Evolutionary conservation across 768 basidiomycete species (phyloP).

Genomic region (Agrocybe praecox): DNA sequence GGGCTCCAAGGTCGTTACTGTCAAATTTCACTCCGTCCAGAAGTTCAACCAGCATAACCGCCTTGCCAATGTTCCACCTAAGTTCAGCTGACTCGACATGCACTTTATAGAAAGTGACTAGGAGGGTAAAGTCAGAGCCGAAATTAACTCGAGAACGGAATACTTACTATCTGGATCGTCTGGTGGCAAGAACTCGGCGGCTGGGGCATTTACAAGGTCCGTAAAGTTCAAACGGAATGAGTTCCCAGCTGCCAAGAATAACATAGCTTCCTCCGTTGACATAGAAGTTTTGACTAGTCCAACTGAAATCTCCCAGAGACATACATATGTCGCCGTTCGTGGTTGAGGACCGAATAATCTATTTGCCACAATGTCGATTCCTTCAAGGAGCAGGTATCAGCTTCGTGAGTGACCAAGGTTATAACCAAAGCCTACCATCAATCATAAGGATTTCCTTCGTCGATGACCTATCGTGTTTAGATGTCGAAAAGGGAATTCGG

Average conservation of each 20-base stretch:
- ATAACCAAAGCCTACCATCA: slow-evolving; percentile 34
- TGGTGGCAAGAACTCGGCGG: slow-evolving; percentile 60
- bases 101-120: slow-evolving; percentile 87
- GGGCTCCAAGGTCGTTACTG: slow-evolving; percentile 76
- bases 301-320: slow-evolving; percentile 88
- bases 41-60: slow-evolving; percentile 56
- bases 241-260: slow-evolving; percentile 52
- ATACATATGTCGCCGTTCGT: slow-evolving; percentile 82
- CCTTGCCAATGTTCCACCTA: slow-evolving; percentile 53
- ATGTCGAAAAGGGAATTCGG: slow-evolving; percentile 31
- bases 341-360: slow-evolving; percentile 91
- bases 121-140: slow-evolving; percentile 4
- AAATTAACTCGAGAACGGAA: neutral
- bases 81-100: slow-evolving; percentile 54
- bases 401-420: too few species aligned
- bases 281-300: slow-evolving; percentile 62
- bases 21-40: slow-evolving; percentile 65
- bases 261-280: slow-evolving; percentile 53
- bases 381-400: slow-evolving; percentile 33
- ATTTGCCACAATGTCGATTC: slow-evolving; percentile 78
- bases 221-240: slow-evolving; percentile 71
- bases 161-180: slow-evolving; percentile 78
- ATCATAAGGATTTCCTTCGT: slow-evolving; percentile 47
- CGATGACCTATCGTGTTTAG: slow-evolving; percentile 4
- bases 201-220: slow-evolving; percentile 83